phyloP scores from a whole-genome alignment of 2,329 filamentous ascomycete species.

The Pyricularia pennisetigena region DNA sequence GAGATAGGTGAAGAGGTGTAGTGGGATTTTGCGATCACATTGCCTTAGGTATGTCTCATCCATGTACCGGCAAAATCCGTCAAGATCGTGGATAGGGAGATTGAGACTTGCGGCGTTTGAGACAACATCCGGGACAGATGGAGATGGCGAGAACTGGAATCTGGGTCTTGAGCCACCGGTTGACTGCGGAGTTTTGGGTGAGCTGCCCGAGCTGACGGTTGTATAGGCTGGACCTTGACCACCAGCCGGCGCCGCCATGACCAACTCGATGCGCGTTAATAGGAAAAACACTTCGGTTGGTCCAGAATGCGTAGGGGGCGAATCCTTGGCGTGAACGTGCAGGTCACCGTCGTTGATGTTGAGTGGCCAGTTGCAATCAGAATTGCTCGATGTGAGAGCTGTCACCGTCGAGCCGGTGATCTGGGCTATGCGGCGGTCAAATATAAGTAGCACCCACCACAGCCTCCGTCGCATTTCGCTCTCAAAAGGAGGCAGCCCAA shows the following conservation, averaged over 20 bases:
- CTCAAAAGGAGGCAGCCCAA: constrained; percentile 45
- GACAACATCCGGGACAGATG: constrained; percentile 31
- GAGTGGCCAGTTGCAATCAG: constrained; percentile 46
- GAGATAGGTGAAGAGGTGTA: constrained; percentile 48
- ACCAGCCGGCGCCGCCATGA: constrained; percentile 32
- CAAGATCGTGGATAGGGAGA: constrained; percentile 37
- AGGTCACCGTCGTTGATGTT: constrained; percentile 55
- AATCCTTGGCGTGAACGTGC: constrained; percentile 44
- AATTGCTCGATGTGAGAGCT: constrained; percentile 37
- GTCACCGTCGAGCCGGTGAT: constrained; percentile 50
- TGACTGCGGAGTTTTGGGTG: constrained; percentile 14
- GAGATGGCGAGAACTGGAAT: constrained; percentile 23
- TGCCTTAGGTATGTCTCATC: constrained; percentile 44
- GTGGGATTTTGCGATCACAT: constrained; percentile 47
- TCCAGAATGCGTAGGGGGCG: constrained; percentile 35
- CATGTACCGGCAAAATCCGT: constrained; percentile 43
- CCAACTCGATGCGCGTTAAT: constrained; percentile 45
- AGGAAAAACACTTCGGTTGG: constrained; percentile 53
- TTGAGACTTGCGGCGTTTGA: constrained; percentile 39
- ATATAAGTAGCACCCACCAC: constrained; percentile 63
- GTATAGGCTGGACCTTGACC: constrained; percentile 3
- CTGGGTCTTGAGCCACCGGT: constrained; percentile 12
- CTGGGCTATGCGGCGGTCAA: constrained; percentile 60
- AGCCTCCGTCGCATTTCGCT: constrained; percentile 61
- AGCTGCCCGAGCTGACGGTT: constrained; percentile 15